Evolutionary conservation across 805 yeast genomes (phyloP), one percentile per base, ranked within the genome.

Genomic region (Metschnikowia anglica): DNA sequence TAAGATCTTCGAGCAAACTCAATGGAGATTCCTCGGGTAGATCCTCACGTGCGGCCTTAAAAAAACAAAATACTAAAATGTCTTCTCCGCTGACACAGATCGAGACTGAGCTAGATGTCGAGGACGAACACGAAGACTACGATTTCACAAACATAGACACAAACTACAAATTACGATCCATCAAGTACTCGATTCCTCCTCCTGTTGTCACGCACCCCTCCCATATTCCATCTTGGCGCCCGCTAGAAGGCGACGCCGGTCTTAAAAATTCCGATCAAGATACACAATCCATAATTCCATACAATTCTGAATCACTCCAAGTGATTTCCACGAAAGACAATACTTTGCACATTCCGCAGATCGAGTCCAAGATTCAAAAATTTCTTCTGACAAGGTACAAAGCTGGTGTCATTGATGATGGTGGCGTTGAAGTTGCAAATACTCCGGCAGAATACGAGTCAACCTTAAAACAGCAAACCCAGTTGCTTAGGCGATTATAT

Each of bases 381-480:
- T 70, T 60, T 35, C 52, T 70, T 30, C 51, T 53, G 16, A 41
- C 45, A 18, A 60, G 63, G 37, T 66, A 54, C 47, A 65, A 60
- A 42, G 51, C 60, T 1, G 67, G 72, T 2, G 67, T 70, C 25
- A 50, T 69, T 5, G 76, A 70, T 43, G 76, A 70, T 25, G 47
- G 65, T 1, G 57, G 51, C 12, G 47, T 51, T 13, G 76, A 70
- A 28, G 62, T 56, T 32, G 48, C 53, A 29, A 59, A 55, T 33
- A 58, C 72, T 0, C 57, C 59, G 0, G 82, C 79, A 36, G 95
- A 88, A 51, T 87, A 77, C 48, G 73, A 79, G 1, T 62, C 62
- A n/a, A 73, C 77, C 16, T 66, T 88, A 32, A 55, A 61, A 0
- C 77, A 76, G 20, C 93, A 88, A 51, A 19, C 58, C 55, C 12